A percentile compares a stretch with the other conserved stretches of the same genome.
Evolutionary conservation across 306 rosid species (phyloP).

Genomic region (peach (Prunus persica)): Prunus_persica_NCBIv2 NC_034013.1:14950501-14951000

Average conservation of each 20-base stretch:
- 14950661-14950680: slow-evolving; percentile 18
- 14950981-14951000: neutral
- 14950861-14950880: slow-evolving; percentile 84
- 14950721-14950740: slow-evolving; percentile 44
- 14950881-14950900: slow-evolving; percentile 18
- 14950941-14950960: neutral
- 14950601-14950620: slow-evolving; percentile 53
- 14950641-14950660: slow-evolving; percentile 44
- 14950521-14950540: slow-evolving; percentile 58
- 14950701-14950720: neutral
- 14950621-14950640: slow-evolving; percentile 40
- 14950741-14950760: slow-evolving; percentile 67
- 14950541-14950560: slow-evolving; percentile 82
- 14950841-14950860: slow-evolving; percentile 73
- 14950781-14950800: slow-evolving; percentile 62
- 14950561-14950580: slow-evolving; percentile 63
- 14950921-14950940: neutral
- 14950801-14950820: slow-evolving; percentile 80
- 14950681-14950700: slow-evolving; percentile 4
- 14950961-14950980: neutral
- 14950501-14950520: slow-evolving; percentile 93
- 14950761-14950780: slow-evolving; percentile 56
- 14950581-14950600: slow-evolving; percentile 39
- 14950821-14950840: slow-evolving; percentile 95
- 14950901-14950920: slow-evolving; percentile 8